These are phyloP conservation scores for Discostella stelligeroides DNA, from an alignment of 108 stramenopile species.

Conservation along the genomic window DNA sequence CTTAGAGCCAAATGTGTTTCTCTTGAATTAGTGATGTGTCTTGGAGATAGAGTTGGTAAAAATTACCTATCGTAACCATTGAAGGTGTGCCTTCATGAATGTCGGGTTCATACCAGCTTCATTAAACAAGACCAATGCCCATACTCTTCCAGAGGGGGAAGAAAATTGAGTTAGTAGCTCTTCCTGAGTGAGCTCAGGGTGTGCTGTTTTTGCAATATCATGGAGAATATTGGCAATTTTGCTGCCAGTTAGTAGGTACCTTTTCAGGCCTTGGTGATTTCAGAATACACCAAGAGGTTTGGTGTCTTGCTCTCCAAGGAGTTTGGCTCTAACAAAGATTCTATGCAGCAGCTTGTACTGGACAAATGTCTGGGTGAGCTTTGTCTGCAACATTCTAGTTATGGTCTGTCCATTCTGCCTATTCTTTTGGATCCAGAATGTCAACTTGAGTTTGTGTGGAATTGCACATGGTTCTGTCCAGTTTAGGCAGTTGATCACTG, in stretches of 20 bases:
- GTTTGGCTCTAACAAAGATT: background rate
- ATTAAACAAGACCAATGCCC: constrained; percentile 12
- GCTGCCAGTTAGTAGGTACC: constrained; percentile 12
- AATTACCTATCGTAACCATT: constrained; percentile 9
- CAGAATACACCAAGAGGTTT: constrained; percentile 14
- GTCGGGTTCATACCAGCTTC: background rate
- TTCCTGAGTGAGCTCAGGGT: constrained; percentile 5
- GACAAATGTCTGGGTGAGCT: background rate
- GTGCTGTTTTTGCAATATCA: background rate
- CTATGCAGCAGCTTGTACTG: background rate
- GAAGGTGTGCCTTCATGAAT: background rate
- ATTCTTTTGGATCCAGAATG: constrained; percentile 11
- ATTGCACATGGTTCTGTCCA: no score
- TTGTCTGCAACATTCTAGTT: background rate
- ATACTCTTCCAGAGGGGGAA: constrained; percentile 8
- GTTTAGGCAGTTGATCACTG: no score
- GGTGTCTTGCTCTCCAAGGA: constrained; percentile 1
- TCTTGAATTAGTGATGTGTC: background rate
- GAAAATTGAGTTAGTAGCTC: constrained; percentile 1
- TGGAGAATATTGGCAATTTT: background rate
- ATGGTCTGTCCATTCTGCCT: constrained; percentile 4
- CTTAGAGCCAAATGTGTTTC: background rate
- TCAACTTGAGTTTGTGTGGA: background rate
- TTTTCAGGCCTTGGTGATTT: background rate
- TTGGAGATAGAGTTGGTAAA: background rate